These are phyloP conservation scores for Lasiodiplodia sp. DNA, from an alignment of 2,329 filamentous ascomycete genomes.

Conservation along the genomic window DNA sequence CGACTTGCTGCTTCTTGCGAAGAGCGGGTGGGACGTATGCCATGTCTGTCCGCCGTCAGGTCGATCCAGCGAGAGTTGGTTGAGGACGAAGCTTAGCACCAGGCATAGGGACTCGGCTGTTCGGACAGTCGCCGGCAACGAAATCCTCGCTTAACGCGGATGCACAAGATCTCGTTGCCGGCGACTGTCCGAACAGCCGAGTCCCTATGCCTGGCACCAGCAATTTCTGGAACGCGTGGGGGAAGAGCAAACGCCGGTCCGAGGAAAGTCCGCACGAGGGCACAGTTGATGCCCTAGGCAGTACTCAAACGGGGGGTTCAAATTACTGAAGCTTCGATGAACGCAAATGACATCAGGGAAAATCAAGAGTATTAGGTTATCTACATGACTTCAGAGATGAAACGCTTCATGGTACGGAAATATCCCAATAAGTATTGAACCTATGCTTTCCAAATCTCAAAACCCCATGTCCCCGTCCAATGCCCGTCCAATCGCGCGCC, in stretches of 20 bases:
- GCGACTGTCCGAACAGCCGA: too few species aligned
- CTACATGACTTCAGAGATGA: not conserved
- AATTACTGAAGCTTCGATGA: not conserved
- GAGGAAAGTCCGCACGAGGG: not conserved
- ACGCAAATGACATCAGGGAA: not conserved
- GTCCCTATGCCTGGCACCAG: too few species aligned
- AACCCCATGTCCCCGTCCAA: not conserved
- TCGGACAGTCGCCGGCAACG: too few species aligned
- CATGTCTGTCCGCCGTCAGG: conserved; percentile 7
- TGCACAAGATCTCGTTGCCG: too few species aligned
- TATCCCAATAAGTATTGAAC: not conserved
- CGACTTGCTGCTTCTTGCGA: conserved; percentile 12
- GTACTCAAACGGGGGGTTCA: not conserved
- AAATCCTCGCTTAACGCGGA: too few species aligned
- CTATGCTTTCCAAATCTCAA: conserved; percentile 10
- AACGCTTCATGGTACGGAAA: not conserved
- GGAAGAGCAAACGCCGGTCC: conserved; percentile 2
- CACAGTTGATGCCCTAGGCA: not conserved
- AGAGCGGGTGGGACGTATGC: conserved; percentile 25
- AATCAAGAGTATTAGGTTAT: not conserved
- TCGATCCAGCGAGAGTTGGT: not conserved
- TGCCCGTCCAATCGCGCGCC: conserved; percentile 2
- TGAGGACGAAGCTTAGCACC: not conserved
- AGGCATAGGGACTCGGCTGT: too few species aligned
- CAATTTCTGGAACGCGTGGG: not conserved